Evolutionary conservation across 306 rosid species (phyloP), one percentile per base, ranked within the genome.

Genomic region (Acacia melanoxylon): DNA sequence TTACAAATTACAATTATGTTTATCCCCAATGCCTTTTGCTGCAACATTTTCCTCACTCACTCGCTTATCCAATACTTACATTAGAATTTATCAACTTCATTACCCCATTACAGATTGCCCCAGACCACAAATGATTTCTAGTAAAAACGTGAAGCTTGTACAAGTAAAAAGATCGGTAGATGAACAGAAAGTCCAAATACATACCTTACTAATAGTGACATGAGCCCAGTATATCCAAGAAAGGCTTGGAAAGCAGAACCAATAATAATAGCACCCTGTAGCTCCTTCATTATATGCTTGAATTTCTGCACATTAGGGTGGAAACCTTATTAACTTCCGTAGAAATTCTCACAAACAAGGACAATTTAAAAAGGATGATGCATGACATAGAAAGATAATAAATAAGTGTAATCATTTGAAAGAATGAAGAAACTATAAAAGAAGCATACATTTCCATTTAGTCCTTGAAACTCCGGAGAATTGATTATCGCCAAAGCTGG

Each of bases 281-380:
- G 89, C 91, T 96, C 97, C 91, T 91, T 96, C 99, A 96, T 96
- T 85, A 94, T 88, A 82, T 93, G 99, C 88, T 85, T 91, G 86
- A 93, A 96, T 87, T 91, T 96, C 99, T 96, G 91, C 84, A 78
- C 75, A 79, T 83, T 6, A 80, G 81, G 75, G 42, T 59, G 48
- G 76, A 84, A 85, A 42, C 33, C 56, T 14, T 9, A 41, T 76
- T 65, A 82, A 54, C 24, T 58, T 20, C 33, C 65, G 62, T 41
- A n/a, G 72, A 40, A 37, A 68, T 16, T 37, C 11, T 68, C 48
- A 17, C 48, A 33, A 68, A 19, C 15, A 37, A 0, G 5, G 46
- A 45, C n/a, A 44, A 42, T 2, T 42, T 10, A 40, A 22, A 70
- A 70, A 44, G 75, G 31, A 17, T 24, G 66, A 68, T 48, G 10